Evolutionary conservation across 441 rosid species (phyloP), one percentile per base, ranked within the genome.

Genomic region (Dalechampia spathulata): DNA sequence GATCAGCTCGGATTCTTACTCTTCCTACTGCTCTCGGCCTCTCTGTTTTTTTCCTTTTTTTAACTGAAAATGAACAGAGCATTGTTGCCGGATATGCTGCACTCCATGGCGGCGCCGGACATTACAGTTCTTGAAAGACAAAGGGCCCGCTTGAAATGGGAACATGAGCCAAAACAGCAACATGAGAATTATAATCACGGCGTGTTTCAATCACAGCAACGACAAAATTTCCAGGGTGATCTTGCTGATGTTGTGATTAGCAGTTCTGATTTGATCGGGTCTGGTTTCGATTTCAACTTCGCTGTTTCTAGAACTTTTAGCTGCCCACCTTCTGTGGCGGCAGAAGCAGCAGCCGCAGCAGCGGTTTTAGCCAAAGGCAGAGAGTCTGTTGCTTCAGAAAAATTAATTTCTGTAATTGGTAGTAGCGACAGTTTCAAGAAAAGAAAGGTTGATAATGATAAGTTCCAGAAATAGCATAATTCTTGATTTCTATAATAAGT

Each of bases 101-200:
- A 75, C 55, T 76, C 62, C 57, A 56, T 82, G 15, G 83, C 81
- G 68, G 8, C 8, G 34, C 4, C 34, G n/a, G n/a, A n/a, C 34
- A 53, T 73, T 77, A 82, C 87, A 0, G 84, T 81, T 54, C 72
- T 84, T 26, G 90, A 86, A 43, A 67, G 90, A 49, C 95, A 81
- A 69, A 70, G 76, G 47, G 73, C 76, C 64, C 64, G 73, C 28
- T 53, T 60, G 62, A 71, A 68, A 55, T 72, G 78, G 74, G n/a
- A n/a, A n/a, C n/a, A n/a, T n/a, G n/a, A n/a, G n/a, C n/a, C n/a
- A n/a, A n/a, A n/a, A n/a, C 74, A 72, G 22, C 68, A 45, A 1
- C 44, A 50, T 7, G 34, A 55, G 10, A n/a, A n/a, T n/a, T n/a
- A n/a, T n/a, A n/a, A n/a, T n/a, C 42, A 49, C 27, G 70, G 64